These are phyloP conservation scores for Garcia nutans DNA, from an alignment of 345 rosid genomes.

Conservation along the genomic window DNA sequence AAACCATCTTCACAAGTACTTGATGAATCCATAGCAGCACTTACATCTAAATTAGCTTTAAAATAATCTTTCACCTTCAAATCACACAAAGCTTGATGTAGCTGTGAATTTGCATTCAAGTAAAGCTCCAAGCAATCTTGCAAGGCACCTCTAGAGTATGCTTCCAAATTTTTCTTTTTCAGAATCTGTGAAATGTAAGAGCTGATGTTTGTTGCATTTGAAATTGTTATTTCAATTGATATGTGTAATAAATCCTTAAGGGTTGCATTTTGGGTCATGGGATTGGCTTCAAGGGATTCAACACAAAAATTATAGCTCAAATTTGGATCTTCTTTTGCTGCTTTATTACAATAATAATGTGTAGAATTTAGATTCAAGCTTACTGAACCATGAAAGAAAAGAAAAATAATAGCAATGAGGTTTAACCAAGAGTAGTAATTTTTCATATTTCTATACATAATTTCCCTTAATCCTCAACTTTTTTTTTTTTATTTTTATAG, in stretches of 20 bases:
- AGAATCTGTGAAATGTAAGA: constrained; percentile 19
- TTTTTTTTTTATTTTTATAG: too few relatives aligned
- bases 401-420: neutral
- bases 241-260: constrained; percentile 19
- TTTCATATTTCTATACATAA: neutral
- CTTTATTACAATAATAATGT: constrained; percentile 34
- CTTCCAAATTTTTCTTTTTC: constrained; percentile 11
- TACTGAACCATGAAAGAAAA: constrained; percentile 3
- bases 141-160: constrained; percentile 17
- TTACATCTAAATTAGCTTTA: constrained; percentile 22
- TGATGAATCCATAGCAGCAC: constrained; percentile 44
- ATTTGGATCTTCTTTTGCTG: constrained; percentile 27
- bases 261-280: constrained; percentile 28
- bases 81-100: constrained; percentile 22
- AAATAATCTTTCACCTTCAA: constrained; percentile 25
- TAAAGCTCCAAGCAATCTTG: constrained; percentile 43
- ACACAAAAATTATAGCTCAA: constrained; percentile 33
- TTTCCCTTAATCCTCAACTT: too few relatives aligned
- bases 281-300: constrained; percentile 24
- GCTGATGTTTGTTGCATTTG: constrained; percentile 29
- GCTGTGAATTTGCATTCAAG: constrained; percentile 15
- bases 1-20: constrained; percentile 45
- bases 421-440: neutral
- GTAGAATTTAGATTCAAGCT: constrained; percentile 12
- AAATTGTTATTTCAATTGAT: constrained; percentile 20